Conservation (phyloP, 805 yeast genomes). For the Candida germanica region DNA sequence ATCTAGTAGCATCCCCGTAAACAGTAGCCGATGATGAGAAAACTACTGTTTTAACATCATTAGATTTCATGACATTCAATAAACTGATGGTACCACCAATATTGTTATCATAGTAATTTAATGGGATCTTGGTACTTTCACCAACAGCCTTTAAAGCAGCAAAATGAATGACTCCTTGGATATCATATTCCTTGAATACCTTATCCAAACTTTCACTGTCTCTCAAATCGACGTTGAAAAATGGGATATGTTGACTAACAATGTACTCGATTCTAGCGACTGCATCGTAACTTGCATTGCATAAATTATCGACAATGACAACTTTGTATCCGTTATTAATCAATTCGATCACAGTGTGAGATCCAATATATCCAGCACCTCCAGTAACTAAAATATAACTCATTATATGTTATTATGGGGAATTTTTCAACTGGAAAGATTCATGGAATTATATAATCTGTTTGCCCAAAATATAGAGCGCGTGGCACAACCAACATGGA, state of each 20-base stretch:
- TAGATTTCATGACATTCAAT: conserved; percentile 48
- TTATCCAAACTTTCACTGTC: conserved; percentile 46
- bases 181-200: conserved; percentile 48
- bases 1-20: conserved; percentile 76
- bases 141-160: conserved; percentile 86
- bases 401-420: conserved; percentile 6
- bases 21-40: conserved; percentile 82
- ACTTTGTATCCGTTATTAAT: conserved; percentile 62
- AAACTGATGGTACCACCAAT: conserved; percentile 62
- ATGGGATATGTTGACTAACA: conserved; percentile 49
- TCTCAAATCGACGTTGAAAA: conserved; percentile 53
- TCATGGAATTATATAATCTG: conserved; percentile 7
- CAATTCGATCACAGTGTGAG: conserved; percentile 70
- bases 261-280: conserved; percentile 58
- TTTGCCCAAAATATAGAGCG: not conserved
- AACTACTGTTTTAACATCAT: conserved; percentile 52
- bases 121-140: conserved; percentile 66
- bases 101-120: conserved; percentile 66
- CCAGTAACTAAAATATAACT: conserved; percentile 65
- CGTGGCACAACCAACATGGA: not conserved
- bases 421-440: conserved; percentile 11
- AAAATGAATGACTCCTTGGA: conserved; percentile 68
- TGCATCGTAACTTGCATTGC: conserved; percentile 66
- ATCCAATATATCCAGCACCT: conserved; percentile 85
- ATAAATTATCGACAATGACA: conserved; percentile 68